Conservation (phyloP, 176 grass and related monocot genomes). For the Hordeum vulgare region DNA sequence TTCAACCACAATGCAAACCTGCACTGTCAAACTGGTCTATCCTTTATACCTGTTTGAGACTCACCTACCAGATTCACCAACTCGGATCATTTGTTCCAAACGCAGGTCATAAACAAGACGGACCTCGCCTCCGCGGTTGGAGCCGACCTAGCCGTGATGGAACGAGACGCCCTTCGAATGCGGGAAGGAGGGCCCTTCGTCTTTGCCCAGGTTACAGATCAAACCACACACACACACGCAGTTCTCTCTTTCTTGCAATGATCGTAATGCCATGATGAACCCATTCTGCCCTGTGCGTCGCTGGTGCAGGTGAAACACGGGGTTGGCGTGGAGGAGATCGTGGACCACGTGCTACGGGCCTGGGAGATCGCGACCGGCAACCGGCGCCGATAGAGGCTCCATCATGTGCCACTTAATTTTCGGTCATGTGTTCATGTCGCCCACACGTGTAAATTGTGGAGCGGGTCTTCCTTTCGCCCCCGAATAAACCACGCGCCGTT, state of each 20-base stretch:
- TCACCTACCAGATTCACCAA: background rate
- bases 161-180: slow-evolving; percentile 77
- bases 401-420: background rate
- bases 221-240: background rate
- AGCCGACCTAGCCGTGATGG: slow-evolving; percentile 84
- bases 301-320: slow-evolving; percentile 74
- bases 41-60: background rate
- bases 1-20: background rate
- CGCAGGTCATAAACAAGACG: slow-evolving; percentile 94
- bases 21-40: background rate
- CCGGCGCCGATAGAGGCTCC: slow-evolving; percentile 33
- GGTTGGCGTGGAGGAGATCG: slow-evolving; percentile 70
- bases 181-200: slow-evolving; percentile 89
- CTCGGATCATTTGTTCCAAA: background rate
- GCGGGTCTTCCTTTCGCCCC: background rate
- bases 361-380: slow-evolving; percentile 75
- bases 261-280: background rate
- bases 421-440: background rate
- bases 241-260: background rate
- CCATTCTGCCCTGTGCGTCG: too few relatives aligned
- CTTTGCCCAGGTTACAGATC: slow-evolving; percentile 67
- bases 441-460: background rate
- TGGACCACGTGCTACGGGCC: slow-evolving; percentile 62
- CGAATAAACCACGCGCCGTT: background rate
- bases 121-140: slow-evolving; percentile 81